Percentiles rank a stretch among this genome's conserved stretches.
Evolutionary conservation across 352 stramenopile genomes (phyloP).

Genomic region (Globisporangium yorkense): DNA sequence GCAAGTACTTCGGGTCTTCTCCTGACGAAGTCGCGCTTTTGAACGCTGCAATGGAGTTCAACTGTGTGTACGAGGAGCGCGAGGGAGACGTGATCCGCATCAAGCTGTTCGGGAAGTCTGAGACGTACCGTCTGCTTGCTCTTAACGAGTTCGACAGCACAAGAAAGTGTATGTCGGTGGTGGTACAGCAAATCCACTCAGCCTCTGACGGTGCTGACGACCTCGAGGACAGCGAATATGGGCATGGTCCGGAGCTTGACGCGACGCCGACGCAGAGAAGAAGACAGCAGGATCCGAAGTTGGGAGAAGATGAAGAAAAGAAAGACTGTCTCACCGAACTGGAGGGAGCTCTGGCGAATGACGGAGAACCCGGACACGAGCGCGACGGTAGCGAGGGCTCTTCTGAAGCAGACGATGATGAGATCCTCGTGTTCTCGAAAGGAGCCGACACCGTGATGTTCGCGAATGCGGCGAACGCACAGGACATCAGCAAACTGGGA

Average conservation of each 20-base stretch:
- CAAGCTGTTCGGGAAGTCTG: constrained; percentile 64
- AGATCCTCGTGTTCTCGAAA: constrained; percentile 83
- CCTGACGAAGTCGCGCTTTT: constrained; percentile 79
- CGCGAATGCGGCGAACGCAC: constrained; percentile 50
- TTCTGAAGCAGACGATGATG: constrained; percentile 16
- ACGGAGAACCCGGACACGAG: constrained; percentile 12
- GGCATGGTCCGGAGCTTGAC: constrained; percentile 1
- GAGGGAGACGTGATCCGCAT: constrained; percentile 71
- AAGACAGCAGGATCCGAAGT: constrained; percentile 4
- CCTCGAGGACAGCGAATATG: not conserved
- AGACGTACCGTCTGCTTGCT: constrained; percentile 71
- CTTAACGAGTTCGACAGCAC: constrained; percentile 87
- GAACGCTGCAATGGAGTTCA: constrained; percentile 73
- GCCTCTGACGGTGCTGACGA: constrained; percentile 7
- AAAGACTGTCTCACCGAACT: constrained; percentile 27
- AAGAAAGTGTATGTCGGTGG: constrained; percentile 81
- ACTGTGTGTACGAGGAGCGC: constrained; percentile 76
- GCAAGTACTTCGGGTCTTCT: constrained; percentile 71
- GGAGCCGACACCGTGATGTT: constrained; percentile 90
- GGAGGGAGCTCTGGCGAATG: constrained; percentile 16
- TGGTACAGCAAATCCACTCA: constrained; percentile 45
- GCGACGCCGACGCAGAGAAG: constrained; percentile 6
- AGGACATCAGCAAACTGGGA: constrained; percentile 71
- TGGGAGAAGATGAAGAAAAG: constrained; percentile 1
- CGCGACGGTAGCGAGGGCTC: constrained; percentile 6